Base-by-base conservation (phyloP, 1,139 yeast genomes). In the Debaryomyces fabryi region DNA sequence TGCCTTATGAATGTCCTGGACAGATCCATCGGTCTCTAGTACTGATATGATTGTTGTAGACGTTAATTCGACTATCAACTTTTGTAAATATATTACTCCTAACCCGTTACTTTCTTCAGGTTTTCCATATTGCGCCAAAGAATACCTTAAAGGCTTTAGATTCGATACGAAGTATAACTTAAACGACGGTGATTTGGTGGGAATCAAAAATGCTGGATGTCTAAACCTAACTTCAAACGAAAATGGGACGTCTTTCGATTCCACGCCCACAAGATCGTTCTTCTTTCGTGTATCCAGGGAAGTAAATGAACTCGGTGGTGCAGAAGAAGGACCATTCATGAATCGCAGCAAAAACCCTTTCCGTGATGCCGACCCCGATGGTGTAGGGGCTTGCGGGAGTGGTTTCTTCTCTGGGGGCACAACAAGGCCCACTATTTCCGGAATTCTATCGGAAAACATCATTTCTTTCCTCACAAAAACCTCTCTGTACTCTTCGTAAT, bases 221-320 rank as follows among this genome's bases (percentile, higher is more conserved):
- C 74, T 64, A 54, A 78, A 78, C 45, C 85, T 60, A 9, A 71
- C 69, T 54, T 79, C 85, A 50, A 79, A 71, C 2, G 70, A 62
- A 51, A 79, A 71, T 2, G 77, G 72, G 10, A 79, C 75, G 46
- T 78, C 75, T 20, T 60, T 60, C 6, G 44, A 33, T 42, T 21
- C 53, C 12, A 40, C 36, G 1, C 36, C 36, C 3, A 40, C 43
- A 9, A 13, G 18, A 6, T 20, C 37, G 12, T 10, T 21, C 20
- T 20, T 29, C 8, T 18, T 32, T 21, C 35, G 35, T 4, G 35
- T 32, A 1, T 12, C n/a, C 35, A 9, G 43, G 12, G 23, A 13
- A 21, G 37, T 2, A 12, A 29, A 21, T 16, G 37, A 20, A 5
- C 6, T 6, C n/a, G 38, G 10, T 2, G 39, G 39, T 7, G 36